A percentile compares a stretch with the other conserved stretches of the same genome.
These are phyloP conservation scores for Lanmaoa rubissima DNA, from an alignment of 768 basidiomycete genomes.

Conservation along the genomic window DNA sequence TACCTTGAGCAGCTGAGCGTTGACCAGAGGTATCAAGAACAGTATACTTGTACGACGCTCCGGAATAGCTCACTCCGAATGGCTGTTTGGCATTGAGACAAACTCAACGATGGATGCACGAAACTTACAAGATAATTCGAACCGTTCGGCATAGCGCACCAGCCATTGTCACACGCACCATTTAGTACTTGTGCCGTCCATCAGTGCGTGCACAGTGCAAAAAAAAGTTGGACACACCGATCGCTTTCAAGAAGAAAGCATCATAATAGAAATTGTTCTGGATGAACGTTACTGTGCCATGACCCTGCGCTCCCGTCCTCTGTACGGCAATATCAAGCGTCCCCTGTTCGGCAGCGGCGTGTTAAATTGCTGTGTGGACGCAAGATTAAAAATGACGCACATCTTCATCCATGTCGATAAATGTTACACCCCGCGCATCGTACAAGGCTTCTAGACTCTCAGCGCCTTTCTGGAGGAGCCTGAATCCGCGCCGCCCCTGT, in stretches of 20 bases:
- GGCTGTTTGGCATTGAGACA: slow-evolving; percentile 50
- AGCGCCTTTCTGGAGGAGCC: slow-evolving; percentile 51
- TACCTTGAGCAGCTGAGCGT: slow-evolving; percentile 88
- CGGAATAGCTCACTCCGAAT: slow-evolving; percentile 91
- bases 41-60: slow-evolving; percentile 96
- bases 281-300: slow-evolving; percentile 70
- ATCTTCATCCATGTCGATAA: slow-evolving; percentile 95
- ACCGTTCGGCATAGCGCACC: slow-evolving; percentile 63
- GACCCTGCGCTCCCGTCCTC: slow-evolving; percentile 64
- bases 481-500: slow-evolving; percentile 62
- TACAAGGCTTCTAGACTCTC: slow-evolving; percentile 61
- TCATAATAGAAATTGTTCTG: slow-evolving; percentile 99
- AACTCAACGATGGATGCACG: background rate
- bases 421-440: slow-evolving; percentile 77
- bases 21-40: slow-evolving; percentile 88
- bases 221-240: slow-evolving; percentile 51
- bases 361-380: background rate
- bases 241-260: slow-evolving; percentile 97
- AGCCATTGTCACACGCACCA: slow-evolving; percentile 84
- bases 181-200: slow-evolving; percentile 64
- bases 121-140: slow-evolving; percentile 73
- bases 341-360: slow-evolving; percentile 52
- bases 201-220: slow-evolving; percentile 1
- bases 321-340: slow-evolving; percentile 91
- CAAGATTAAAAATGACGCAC: slow-evolving; percentile 44